Evolutionary conservation across 371 early-diverging fungal species (phyloP), one percentile per base, ranked within the genome.

Genomic region (Mucor mucedo): DNA sequence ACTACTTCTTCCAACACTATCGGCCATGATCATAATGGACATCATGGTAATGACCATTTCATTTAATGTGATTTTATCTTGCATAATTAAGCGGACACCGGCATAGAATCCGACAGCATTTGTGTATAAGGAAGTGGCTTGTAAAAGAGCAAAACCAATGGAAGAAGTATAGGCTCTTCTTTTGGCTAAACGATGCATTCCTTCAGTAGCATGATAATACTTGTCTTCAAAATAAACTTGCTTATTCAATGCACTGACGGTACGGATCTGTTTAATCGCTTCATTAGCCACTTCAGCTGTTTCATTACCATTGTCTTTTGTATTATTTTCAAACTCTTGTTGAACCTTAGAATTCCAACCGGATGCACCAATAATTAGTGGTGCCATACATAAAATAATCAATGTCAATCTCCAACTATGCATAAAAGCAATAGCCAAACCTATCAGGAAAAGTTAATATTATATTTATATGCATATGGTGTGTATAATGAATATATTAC

Each of bases 221-320:
- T 77, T 64, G 4, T 65, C 58, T 68, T 87, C 84, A 55, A 95
- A 91, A 39, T 78, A 71, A 27, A 58, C 44, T 62, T 98, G 95
- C 63, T 91, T 89, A 28, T 89, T 91, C 16, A 97, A 77, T 0
- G 90, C 77, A 40, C 88, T 84, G 21, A 97, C 95, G 2, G 97
- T 97, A 41, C 96, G 88, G 52, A 97, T 90, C 75, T 90, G 87
- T 59, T 86, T 77, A 48, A 97, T 89, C 30, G 93, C 92, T 71
- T 98, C 97, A 63, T 84, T 83, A 29, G 94, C 93, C 45, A 87
- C 83, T 69, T 89, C 89, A 53, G 88, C 88, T 39, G 90, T 84
- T n/a, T 84, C 76, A 57, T 85, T 83, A 62, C 90, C 90, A 0
- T 89, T 86, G 53, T 85, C 82, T 62, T 83, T 80, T 27, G 83